phyloP scores from a whole-genome alignment of 2,329 filamentous ascomycete genomes.

The Talaromyces sp. region DNA sequence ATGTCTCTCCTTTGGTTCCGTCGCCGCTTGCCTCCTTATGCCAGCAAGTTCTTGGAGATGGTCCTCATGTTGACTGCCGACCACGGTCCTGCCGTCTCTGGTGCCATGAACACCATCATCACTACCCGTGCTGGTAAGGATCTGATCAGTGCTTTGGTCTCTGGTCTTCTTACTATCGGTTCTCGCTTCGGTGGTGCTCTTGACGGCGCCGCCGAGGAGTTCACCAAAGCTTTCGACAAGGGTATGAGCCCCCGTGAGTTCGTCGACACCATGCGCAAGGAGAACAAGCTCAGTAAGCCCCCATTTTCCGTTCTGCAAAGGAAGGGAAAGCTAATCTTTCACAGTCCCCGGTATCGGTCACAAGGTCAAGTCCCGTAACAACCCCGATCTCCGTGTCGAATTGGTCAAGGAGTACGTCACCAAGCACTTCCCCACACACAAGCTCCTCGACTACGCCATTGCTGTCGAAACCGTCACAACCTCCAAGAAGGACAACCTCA shows the following conservation, averaged over 20 bases:
- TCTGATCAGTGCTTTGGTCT: conserved; percentile 89
- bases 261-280: conserved; percentile 97
- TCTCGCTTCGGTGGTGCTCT: conserved; percentile 98
- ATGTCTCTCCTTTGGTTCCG: conserved; percentile 99
- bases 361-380: conserved; percentile 99
- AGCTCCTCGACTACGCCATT: conserved; percentile 97
- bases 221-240: conserved; percentile 97
- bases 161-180: conserved; percentile 95
- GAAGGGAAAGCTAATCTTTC: conserved; percentile 23
- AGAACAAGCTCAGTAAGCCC: conserved; percentile 90
- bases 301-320: no score
- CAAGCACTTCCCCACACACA: conserved; percentile 95
- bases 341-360: conserved; percentile 95
- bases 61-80: conserved; percentile 99
- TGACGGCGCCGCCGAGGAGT: conserved; percentile 96
- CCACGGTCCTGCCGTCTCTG: conserved; percentile 96
- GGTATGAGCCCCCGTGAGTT: conserved; percentile 97
- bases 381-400: conserved; percentile 98
- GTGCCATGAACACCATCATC: conserved; percentile 99
- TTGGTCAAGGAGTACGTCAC: conserved; percentile 98
- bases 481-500: conserved; percentile 99
- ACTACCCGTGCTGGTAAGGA: conserved; percentile 99
- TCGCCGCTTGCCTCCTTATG: conserved; percentile 89
- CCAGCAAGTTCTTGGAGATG: conserved; percentile 99
- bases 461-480: conserved; percentile 97